phyloP scores from a whole-genome alignment of 2,329 filamentous ascomycete species.

The Pseudogymnoascus sp. region DNA sequence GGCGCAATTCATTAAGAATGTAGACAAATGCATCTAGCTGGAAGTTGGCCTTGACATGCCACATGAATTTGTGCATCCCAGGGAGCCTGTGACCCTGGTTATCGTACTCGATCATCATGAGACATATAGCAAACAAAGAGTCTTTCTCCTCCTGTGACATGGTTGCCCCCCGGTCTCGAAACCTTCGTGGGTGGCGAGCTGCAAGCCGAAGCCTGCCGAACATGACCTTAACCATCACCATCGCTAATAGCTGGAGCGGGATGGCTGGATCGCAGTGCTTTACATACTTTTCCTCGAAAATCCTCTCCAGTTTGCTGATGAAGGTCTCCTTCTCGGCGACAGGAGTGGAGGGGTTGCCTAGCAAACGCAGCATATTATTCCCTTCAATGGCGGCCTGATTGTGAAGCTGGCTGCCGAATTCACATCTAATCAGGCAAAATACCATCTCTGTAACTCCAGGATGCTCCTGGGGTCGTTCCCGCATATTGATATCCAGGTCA shows the following conservation, averaged over 20 bases:
- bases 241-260: constrained; percentile 31
- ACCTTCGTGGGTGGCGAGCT: constrained; percentile 28
- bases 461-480: constrained; percentile 34
- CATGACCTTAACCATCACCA: constrained; percentile 24
- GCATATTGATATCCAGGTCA: constrained; percentile 39
- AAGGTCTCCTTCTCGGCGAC: constrained; percentile 21
- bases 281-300: constrained; percentile 35
- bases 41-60: constrained; percentile 31
- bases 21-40: constrained; percentile 32
- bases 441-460: constrained; percentile 41
- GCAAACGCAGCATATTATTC: neutral
- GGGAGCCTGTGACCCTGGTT: constrained; percentile 25
- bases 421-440: constrained; percentile 30
- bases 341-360: constrained; percentile 2
- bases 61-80: constrained; percentile 26
- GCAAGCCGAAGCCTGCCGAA: constrained; percentile 28
- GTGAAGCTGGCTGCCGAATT: constrained; percentile 22
- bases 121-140: constrained; percentile 28
- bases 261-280: constrained; percentile 36
- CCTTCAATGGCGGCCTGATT: neutral
- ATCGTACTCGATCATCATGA: constrained; percentile 33
- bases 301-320: constrained; percentile 25
- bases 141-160: constrained; percentile 29
- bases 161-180: constrained; percentile 23
- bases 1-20: constrained; percentile 29